Conservation (phyloP, 306 rosid species). For the Spatholobus suberectus region DNA sequence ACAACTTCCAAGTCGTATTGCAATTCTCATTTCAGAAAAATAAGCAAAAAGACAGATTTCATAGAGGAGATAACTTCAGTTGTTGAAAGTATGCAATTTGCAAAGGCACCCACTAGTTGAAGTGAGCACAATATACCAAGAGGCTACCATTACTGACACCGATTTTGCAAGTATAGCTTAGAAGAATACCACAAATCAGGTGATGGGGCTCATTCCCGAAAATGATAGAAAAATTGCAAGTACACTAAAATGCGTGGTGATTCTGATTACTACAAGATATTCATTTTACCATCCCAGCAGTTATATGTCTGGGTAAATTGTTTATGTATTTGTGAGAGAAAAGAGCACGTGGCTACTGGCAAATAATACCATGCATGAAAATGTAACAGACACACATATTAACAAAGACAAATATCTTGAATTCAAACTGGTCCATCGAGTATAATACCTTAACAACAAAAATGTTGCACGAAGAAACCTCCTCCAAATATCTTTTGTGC, state of each 20-base stretch:
- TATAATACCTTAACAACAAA: slow-evolving; percentile 91
- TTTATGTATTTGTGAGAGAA: background rate
- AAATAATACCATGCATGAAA: slow-evolving; percentile 17
- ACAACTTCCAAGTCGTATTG: background rate
- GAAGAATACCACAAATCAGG: background rate
- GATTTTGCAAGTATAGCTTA: slow-evolving; percentile 18
- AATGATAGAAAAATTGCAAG: slow-evolving; percentile 4
- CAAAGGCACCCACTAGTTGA: slow-evolving; percentile 2
- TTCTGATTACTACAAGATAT: background rate
- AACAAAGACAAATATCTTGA: slow-evolving; percentile 2
- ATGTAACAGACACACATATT: background rate
- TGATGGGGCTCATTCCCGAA: slow-evolving; percentile 27
- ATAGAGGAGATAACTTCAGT: background rate
- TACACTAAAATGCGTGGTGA: background rate
- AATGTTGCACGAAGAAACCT: slow-evolving; percentile 97
- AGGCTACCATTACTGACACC: background rate
- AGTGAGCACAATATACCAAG: background rate
- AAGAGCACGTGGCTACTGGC: background rate
- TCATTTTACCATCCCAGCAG: background rate
- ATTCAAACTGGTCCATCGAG: slow-evolving; percentile 15
- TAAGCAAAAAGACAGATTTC: background rate
- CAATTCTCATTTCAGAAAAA: slow-evolving; percentile 5
- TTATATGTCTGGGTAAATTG: background rate
- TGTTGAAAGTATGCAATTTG: slow-evolving; percentile 2
- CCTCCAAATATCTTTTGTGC: slow-evolving; percentile 91